Base-by-base conservation (phyloP, 2,329 filamentous ascomycete species). In the Pestalotiopsis sp. region DNA sequence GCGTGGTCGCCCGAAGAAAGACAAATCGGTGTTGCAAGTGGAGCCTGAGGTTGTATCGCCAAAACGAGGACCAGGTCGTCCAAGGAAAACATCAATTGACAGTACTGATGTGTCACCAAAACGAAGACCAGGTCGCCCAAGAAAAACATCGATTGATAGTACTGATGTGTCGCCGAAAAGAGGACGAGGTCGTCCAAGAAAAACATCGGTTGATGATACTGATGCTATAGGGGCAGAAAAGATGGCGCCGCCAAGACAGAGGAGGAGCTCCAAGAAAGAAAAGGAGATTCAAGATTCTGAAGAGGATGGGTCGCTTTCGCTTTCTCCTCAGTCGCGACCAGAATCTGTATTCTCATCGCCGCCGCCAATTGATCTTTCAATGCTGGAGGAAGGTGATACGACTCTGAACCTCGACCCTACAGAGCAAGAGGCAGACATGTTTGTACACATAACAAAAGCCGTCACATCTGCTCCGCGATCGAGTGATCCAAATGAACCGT, bases 201-300 rank as follows among this genome's bases (percentile, higher is more conserved):
- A 78, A 69, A 20, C 45, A 38, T 25, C 41, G 38, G 20, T 14
- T 13, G n/a, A n/a, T 11, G 23, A 36, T 36, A 36, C 17, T 5
- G 27, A n/a, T 52, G 20, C n/a, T 31, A 11, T 27, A 27, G 17
- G 66, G 58, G 3, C 62, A 17, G 38, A 59, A 58, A 3, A 66
- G 56, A 31, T 52, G 67, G 36, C 69, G 67, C 36, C 69, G 60
- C 7, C 65, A 52, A 73, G 69, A 60, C 72, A 72, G n/a, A 73
- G 70, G 61, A 73, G 72, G 6, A 5, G 60, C 1, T 31, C 64
- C 2, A 31, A 62, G 3, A 70, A 74, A 69, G 72, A 73, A 13
- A 68, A 83, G n/a, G 87, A 89, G 73, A 86, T 89, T 39, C 81
- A 82, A 11, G 87, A 88, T 73, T 85, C 86, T 0, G 86, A 85